Base-by-base conservation (phyloP, 2,329 filamentous ascomycete genomes). In the Hypomyces perniciosus region DNA sequence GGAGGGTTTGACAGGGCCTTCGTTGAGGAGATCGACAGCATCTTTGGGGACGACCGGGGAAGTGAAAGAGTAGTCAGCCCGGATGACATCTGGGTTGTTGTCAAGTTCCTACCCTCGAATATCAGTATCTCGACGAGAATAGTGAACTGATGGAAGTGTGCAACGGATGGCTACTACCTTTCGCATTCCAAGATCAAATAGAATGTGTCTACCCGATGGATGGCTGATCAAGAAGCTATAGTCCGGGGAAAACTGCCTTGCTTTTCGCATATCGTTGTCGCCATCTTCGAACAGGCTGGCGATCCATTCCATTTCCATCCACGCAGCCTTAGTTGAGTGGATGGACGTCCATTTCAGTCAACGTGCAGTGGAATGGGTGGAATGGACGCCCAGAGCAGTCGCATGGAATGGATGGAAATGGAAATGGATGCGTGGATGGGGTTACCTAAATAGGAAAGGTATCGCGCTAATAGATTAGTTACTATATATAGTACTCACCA, bases 281-380 rank as follows among this genome's bases (percentile, higher is more conserved):
- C 46, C 46, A 37, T 49, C 46, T 42, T 49, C 39, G 13, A 49
- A 49, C 2, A 44, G 37, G n/a, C n/a, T n/a, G n/a, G n/a, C n/a
- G n/a, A n/a, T n/a, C n/a, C n/a, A n/a, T n/a, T n/a, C n/a, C n/a
- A n/a, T n/a, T n/a, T n/a, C n/a, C n/a, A n/a, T n/a, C n/a, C n/a
- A n/a, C n/a, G n/a, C n/a, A n/a, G n/a, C n/a, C n/a, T n/a, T n/a
- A n/a, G n/a, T n/a, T n/a, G n/a, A n/a, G n/a, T n/a, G n/a, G n/a
- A n/a, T n/a, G n/a, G n/a, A n/a, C n/a, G n/a, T n/a, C n/a, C n/a
- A n/a, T n/a, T n/a, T n/a, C n/a, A n/a, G n/a, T n/a, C n/a, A n/a
- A n/a, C n/a, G n/a, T n/a, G n/a, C n/a, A n/a, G n/a, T n/a, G n/a
- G n/a, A n/a, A n/a, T n/a, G n/a, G n/a, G n/a, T n/a, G n/a, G n/a